A percentile compares a stretch with the other conserved stretches of the same genome.
Conservation (phyloP, 164 flowering plant species). For the Annona squamosa region DNA sequence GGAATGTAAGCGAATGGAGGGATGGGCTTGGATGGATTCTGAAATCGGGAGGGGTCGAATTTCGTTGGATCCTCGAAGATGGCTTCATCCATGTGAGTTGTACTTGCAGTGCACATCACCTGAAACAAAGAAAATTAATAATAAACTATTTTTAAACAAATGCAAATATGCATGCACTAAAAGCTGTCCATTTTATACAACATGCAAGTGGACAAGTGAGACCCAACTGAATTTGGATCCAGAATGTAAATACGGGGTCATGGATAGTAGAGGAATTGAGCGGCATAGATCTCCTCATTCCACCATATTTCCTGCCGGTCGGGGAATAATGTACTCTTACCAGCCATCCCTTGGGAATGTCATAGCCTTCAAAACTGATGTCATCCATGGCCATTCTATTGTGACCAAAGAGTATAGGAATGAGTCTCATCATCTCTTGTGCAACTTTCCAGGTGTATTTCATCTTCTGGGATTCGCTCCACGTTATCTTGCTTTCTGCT, state of each 20-base stretch:
- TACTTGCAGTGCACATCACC: constrained; percentile 15
- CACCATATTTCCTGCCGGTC: too few species aligned
- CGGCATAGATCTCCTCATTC: too few species aligned
- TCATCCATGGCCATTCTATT: constrained; percentile 15
- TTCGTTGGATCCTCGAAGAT: constrained; percentile 11
- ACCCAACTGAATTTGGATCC: too few species aligned
- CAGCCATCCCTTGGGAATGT: constrained; percentile 26
- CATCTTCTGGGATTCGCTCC: constrained; percentile 22
- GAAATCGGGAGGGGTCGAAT: constrained; percentile 19
- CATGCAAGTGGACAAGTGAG: too few species aligned
- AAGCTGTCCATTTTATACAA: too few species aligned
- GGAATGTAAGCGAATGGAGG: constrained; percentile 55
- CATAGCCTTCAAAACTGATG: constrained; percentile 18
- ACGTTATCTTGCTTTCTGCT: constrained; percentile 6
- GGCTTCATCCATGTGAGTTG: constrained; percentile 18
- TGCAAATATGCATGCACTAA: too few species aligned
- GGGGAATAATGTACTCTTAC: constrained; percentile 2
- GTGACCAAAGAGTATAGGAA: constrained; percentile 19
- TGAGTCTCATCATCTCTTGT: constrained; percentile 21
- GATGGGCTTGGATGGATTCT: constrained; percentile 13
- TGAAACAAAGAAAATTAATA: not conserved
- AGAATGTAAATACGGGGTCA: too few species aligned
- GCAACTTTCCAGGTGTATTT: constrained; percentile 25
- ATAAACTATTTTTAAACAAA: too few species aligned
- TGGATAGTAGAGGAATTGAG: too few species aligned